Conservation (phyloP, 2,329 filamentous ascomycete species). For the Colletotrichum truncatum region DNA sequence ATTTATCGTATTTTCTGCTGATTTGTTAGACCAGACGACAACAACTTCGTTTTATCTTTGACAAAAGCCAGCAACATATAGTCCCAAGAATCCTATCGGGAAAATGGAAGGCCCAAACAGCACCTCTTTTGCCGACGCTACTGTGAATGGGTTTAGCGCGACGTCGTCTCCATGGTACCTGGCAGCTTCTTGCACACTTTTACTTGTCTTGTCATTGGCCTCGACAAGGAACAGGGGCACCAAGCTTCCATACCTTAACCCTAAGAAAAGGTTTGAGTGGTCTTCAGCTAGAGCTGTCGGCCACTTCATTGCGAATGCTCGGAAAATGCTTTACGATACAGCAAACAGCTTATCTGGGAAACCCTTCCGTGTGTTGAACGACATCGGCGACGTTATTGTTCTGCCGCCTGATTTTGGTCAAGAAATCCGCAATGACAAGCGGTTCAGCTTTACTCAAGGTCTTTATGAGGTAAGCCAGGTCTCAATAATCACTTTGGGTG, state of each 20-base stretch:
- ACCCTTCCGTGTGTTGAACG: neutral
- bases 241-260: constrained; percentile 6
- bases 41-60: too few species aligned
- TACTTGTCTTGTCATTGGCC: neutral
- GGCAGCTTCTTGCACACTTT: neutral
- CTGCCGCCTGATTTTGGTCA: neutral
- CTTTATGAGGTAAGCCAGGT: neutral
- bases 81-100: too few species aligned
- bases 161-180: neutral
- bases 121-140: neutral
- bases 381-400: neutral
- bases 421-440: constrained; percentile 4
- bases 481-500: neutral
- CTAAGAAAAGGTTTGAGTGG: neutral
- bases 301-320: neutral
- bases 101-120: neutral
- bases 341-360: neutral
- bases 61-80: too few species aligned
- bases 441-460: neutral
- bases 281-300: neutral
- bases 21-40: neutral
- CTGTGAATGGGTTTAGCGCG: neutral
- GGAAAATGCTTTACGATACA: neutral
- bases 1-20: neutral
- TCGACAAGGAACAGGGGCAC: neutral